Evolutionary conservation across 2,329 filamentous ascomycete species (phyloP).

Genomic region (Epichloe elymi): DNA sequence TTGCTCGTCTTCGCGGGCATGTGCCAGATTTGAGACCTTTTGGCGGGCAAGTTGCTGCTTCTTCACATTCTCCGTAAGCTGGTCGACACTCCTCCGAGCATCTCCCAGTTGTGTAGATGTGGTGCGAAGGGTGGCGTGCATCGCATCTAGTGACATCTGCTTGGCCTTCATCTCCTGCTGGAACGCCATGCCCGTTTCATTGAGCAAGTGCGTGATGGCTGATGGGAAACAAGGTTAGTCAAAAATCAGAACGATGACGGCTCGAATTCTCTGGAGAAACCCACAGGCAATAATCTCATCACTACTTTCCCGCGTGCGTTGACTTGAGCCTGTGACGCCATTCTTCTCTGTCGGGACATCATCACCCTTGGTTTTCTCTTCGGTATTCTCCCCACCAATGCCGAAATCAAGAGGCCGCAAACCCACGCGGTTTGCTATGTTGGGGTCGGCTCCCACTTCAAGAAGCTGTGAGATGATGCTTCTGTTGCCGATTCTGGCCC

Average conservation of each 20-base stretch:
- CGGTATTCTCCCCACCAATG: constrained; percentile 54
- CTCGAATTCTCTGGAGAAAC: constrained; percentile 20
- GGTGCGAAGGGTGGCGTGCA: constrained; percentile 69
- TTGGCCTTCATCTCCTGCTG: constrained; percentile 70
- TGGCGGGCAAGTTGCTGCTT: constrained; percentile 53
- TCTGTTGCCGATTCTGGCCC: constrained; percentile 80
- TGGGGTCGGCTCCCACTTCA: constrained; percentile 88
- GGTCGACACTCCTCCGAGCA: constrained; percentile 60
- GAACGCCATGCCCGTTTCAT: constrained; percentile 66
- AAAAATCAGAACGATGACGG: neutral
- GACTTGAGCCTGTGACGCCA: constrained; percentile 30
- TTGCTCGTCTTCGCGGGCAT: constrained; percentile 60
- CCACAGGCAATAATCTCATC: constrained; percentile 69
- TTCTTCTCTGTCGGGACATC: constrained; percentile 30
- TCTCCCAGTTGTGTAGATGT: constrained; percentile 68
- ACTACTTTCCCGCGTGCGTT: constrained; percentile 56
- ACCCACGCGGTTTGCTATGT: constrained; percentile 80
- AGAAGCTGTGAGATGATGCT: constrained; percentile 95
- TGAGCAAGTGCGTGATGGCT: constrained; percentile 75
- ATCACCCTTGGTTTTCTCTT: constrained; percentile 31
- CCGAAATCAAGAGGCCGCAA: constrained; percentile 89
- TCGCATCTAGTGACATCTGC: constrained; percentile 67
- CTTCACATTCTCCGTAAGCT: constrained; percentile 51
- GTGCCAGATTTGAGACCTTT: constrained; percentile 65
- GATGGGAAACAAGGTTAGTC: constrained; percentile 4